A percentile compares a stretch with the other conserved stretches of the same genome.
Conservation (phyloP, 805 yeast species). For the Wickerhamomyces subpelliculosus region DNA sequence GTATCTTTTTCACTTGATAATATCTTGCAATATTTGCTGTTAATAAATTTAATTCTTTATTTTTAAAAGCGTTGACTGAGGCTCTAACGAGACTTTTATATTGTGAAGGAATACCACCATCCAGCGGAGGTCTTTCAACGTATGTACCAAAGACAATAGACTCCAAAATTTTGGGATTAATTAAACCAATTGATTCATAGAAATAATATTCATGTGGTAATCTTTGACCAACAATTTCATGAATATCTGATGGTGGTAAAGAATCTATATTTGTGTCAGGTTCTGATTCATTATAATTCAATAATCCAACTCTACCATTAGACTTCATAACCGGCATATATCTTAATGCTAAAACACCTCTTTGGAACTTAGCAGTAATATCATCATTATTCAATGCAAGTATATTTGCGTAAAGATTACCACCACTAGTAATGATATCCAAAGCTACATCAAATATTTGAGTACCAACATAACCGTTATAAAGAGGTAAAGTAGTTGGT, state of each 20-base stretch:
- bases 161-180: slow-evolving; percentile 56
- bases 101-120: slow-evolving; percentile 50
- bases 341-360: slow-evolving; percentile 61
- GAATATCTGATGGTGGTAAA: slow-evolving; percentile 62
- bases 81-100: slow-evolving; percentile 48
- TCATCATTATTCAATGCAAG: slow-evolving; percentile 39
- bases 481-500: slow-evolving; percentile 50
- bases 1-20: slow-evolving; percentile 67
- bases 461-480: slow-evolving; percentile 23
- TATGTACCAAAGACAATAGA: slow-evolving; percentile 59
- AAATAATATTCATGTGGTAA: slow-evolving; percentile 81
- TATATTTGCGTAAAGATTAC: slow-evolving; percentile 41
- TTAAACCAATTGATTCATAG: slow-evolving; percentile 72
- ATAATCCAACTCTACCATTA: slow-evolving; percentile 63
- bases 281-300: slow-evolving; percentile 30
- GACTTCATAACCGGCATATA: slow-evolving; percentile 67
- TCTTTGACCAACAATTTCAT: slow-evolving; percentile 75
- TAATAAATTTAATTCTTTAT: slow-evolving; percentile 57
- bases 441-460: slow-evolving; percentile 28
- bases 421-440: slow-evolving; percentile 34
- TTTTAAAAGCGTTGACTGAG: slow-evolving; percentile 42
- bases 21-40: slow-evolving; percentile 75
- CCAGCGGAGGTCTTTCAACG: slow-evolving; percentile 59
- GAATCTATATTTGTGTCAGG: too few species aligned
- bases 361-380: slow-evolving; percentile 46